Percentiles rank a stretch among this genome's conserved stretches.
Evolutionary conservation across 2,329 filamentous ascomycete species (phyloP).

Genomic region (Aspergillus sp.): DNA sequence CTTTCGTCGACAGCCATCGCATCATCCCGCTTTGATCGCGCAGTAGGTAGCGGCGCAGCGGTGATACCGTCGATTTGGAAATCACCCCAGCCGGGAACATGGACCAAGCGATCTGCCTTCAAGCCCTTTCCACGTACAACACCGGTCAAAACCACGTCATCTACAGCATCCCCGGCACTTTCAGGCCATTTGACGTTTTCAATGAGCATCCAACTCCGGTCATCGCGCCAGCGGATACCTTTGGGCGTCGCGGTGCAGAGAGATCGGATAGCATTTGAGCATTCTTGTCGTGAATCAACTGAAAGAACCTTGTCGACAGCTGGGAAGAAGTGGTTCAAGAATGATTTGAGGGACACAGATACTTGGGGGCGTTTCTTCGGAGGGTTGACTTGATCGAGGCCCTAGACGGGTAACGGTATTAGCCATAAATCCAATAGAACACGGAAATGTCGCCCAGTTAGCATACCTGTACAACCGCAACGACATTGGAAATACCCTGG

Average conservation of each 20-base stretch:
- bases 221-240: slow-evolving; percentile 92
- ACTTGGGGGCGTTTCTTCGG: slow-evolving; percentile 76
- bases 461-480: slow-evolving; percentile 69
- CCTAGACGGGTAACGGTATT: slow-evolving; percentile 27
- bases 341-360: slow-evolving; percentile 81
- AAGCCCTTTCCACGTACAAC: slow-evolving; percentile 81
- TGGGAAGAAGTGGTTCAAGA: slow-evolving; percentile 92
- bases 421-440: not conserved
- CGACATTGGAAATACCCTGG: slow-evolving; percentile 91
- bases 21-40: slow-evolving; percentile 55
- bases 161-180: slow-evolving; percentile 43
- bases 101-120: slow-evolving; percentile 85
- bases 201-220: slow-evolving; percentile 91
- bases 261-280: slow-evolving; percentile 84
- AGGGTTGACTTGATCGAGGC: slow-evolving; percentile 74
- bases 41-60: slow-evolving; percentile 66
- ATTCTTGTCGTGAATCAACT: slow-evolving; percentile 85
- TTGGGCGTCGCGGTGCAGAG: slow-evolving; percentile 91
- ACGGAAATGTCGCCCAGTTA: slow-evolving; percentile 18
- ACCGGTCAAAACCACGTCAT: slow-evolving; percentile 75
- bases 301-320: slow-evolving; percentile 88
- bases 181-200: slow-evolving; percentile 76
- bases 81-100: slow-evolving; percentile 90
- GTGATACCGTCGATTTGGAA: slow-evolving; percentile 91
- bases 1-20: slow-evolving; percentile 69